Percentiles rank a stretch among this genome's conserved stretches.
Evolutionary conservation across 306 rosid species (phyloP).

Genomic region (Rosa multiflora): DNA sequence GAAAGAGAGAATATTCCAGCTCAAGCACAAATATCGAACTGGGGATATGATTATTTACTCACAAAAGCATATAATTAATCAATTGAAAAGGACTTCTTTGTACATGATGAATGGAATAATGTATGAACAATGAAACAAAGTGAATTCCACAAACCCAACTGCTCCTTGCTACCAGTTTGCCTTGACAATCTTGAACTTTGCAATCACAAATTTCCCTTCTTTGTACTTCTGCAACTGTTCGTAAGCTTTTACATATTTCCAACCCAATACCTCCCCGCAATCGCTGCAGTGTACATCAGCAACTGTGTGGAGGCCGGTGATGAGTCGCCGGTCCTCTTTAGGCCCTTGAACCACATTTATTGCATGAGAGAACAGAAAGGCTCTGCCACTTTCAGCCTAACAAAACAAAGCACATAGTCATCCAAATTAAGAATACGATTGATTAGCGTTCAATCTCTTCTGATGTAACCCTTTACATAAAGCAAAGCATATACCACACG

Average conservation of each 20-base stretch:
- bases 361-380: conserved; percentile 63
- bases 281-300: conserved; percentile 56
- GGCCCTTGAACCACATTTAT: conserved; percentile 53
- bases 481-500: background rate
- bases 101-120: conserved; percentile 6
- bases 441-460: background rate
- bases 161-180: conserved; percentile 35
- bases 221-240: conserved; percentile 62
- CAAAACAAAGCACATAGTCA: conserved; percentile 2
- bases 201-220: conserved; percentile 66
- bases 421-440: background rate
- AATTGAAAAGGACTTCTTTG: background rate
- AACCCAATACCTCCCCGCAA: conserved; percentile 61
- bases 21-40: background rate
- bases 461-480: background rate
- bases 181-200: conserved; percentile 57
- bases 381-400: conserved; percentile 66
- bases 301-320: conserved; percentile 65
- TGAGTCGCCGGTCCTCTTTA: conserved; percentile 42
- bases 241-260: conserved; percentile 66
- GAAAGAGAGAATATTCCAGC: background rate
- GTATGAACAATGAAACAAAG: background rate
- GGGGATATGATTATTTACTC: background rate
- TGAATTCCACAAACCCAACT: background rate
- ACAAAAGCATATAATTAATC: background rate